Base-by-base conservation (phyloP, 768 basidiomycete species). In the Boletus tomentosulus region DNA sequence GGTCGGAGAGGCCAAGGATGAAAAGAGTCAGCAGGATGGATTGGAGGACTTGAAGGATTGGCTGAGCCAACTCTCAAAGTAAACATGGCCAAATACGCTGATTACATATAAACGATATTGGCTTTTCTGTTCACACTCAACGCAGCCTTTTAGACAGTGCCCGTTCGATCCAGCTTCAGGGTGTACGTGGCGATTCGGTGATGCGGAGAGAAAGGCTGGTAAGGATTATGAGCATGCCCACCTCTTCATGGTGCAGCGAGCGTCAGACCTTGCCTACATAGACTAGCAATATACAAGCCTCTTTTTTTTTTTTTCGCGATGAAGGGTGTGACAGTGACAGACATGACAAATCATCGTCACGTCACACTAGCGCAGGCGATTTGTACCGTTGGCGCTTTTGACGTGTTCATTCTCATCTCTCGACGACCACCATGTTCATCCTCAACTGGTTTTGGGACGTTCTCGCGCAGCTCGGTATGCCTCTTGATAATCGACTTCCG, bases 371-470 rank as follows among this genome's bases (percentile, higher is more conserved):
- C 30, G 42, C 15, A 33, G 22, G 34, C 22, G 12, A 15, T 22
- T 28, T 11, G 9, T 25, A 44, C 15, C 44, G 50, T 54, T 57
- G 27, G 43, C 51, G 24, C 44, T 43, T 53, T 57, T 50, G 59
- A 64, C 62, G 54, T 66, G 58, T 61, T 49, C 47, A 45, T 53
- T 62, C 54, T 66, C 54, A 43, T 50, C 61, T 53, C 54, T 52
- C 56, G 53, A 60, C 66, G 42, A 56, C 68, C 37, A 61, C 60
- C 67, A 92, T 90, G 87, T 90, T 88, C 73, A 85, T 94, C 62
- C 67, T 90, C 70, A 89, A 92, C 77, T 98, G 93, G 92, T 92
- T 98, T 74, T 96, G 89, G 89, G 95, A 98, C 68, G 77, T 98
- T 55, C 89, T 98, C 64, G 83, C 92, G 46, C 86, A 89, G 68